Percentiles rank a stretch among this genome's conserved stretches.
Conservation (phyloP, 495 filamentous ascomycete genomes). For the Bathelium albidoporum region DNA sequence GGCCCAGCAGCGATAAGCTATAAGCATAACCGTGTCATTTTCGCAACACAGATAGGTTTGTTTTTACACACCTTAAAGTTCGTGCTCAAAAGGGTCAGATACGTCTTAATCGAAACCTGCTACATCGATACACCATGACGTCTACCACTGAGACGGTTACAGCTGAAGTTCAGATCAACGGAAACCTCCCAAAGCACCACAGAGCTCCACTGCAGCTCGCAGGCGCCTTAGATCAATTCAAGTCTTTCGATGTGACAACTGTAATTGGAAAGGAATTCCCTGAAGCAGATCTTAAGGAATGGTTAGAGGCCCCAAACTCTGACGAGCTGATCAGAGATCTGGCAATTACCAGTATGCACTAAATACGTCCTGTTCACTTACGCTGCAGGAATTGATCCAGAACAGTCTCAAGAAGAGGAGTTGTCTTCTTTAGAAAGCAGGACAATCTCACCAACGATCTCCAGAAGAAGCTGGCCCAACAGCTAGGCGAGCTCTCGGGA, state of each 20-base stretch:
- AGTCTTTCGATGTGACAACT: slow-evolving; percentile 55
- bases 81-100: background rate
- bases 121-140: background rate
- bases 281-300: slow-evolving; percentile 36
- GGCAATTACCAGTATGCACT: slow-evolving; percentile 50
- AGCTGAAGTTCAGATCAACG: background rate
- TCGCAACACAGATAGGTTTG: background rate
- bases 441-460: slow-evolving; percentile 51
- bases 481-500: slow-evolving; percentile 55
- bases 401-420: slow-evolving; percentile 69
- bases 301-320: slow-evolving; percentile 44
- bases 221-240: slow-evolving; percentile 47
- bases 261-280: slow-evolving; percentile 60
- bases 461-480: slow-evolving; percentile 59
- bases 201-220: slow-evolving; percentile 7
- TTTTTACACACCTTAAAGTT: background rate
- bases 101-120: background rate
- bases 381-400: slow-evolving; percentile 30
- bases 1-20: background rate
- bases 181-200: background rate
- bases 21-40: background rate
- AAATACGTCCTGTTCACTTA: background rate
- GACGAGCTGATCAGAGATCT: slow-evolving; percentile 59
- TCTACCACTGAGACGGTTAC: background rate
- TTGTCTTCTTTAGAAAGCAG: slow-evolving; percentile 74